Evolutionary conservation across 306 rosid species (phyloP).

Genomic region (Cicer judaicum): DNA sequence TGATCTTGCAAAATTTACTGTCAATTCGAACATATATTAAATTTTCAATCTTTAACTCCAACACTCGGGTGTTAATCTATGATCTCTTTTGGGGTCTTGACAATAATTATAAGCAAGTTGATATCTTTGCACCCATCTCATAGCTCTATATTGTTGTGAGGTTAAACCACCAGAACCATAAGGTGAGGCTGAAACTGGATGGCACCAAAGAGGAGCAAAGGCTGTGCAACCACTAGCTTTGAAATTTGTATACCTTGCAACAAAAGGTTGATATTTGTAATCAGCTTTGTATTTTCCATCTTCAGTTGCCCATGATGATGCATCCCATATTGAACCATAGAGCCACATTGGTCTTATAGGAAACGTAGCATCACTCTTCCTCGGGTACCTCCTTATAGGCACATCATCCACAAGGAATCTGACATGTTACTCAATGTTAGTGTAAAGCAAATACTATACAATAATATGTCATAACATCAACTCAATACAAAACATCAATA

Average conservation of each 20-base stretch:
- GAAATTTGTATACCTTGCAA: constrained; percentile 75
- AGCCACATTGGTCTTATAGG: constrained; percentile 98
- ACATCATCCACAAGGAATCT: constrained; percentile 97
- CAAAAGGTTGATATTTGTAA: constrained; percentile 89
- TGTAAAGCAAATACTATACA: neutral
- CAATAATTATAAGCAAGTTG: constrained; percentile 90
- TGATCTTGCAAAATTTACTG: too few relatives aligned
- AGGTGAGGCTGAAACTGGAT: constrained; percentile 78
- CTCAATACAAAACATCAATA: too few relatives aligned
- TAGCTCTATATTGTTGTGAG: constrained; percentile 58
- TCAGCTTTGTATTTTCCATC: constrained; percentile 98
- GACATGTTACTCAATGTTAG: constrained; percentile 38
- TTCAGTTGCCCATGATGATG: constrained; percentile 99
- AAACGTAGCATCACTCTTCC: constrained; percentile 74
- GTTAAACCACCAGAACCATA: constrained; percentile 77
- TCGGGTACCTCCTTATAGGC: constrained; percentile 89
- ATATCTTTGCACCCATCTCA: constrained; percentile 86
- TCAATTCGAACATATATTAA: neutral
- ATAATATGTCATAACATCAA: too few relatives aligned
- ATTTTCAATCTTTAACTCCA: constrained; percentile 43
- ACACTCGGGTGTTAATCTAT: constrained; percentile 89
- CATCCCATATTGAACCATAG: constrained; percentile 99
- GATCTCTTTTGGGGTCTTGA: constrained; percentile 80
- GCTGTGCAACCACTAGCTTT: constrained; percentile 89
- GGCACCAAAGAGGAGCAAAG: constrained; percentile 71